These are phyloP conservation scores for Rhypophila decipiens DNA, from an alignment of 495 filamentous ascomycete species.

Conservation along the genomic window DNA sequence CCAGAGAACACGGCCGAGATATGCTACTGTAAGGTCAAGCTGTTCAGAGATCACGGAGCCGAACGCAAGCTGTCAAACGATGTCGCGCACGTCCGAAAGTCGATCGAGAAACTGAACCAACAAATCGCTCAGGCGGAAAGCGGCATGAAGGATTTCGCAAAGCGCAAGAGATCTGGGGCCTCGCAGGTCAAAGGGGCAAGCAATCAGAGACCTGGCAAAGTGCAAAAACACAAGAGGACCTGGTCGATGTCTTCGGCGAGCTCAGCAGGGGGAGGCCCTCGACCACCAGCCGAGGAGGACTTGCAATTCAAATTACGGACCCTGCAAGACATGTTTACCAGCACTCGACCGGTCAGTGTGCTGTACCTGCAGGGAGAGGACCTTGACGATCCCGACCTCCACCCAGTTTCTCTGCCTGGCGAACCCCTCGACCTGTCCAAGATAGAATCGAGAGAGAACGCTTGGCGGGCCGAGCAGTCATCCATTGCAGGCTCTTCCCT, in stretches of 20 bases:
- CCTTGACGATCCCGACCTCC: slow-evolving; percentile 80
- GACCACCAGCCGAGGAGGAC: slow-evolving; percentile 76
- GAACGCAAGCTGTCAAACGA: slow-evolving; percentile 95
- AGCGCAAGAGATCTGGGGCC: slow-evolving; percentile 69
- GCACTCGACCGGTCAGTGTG: slow-evolving; percentile 76
- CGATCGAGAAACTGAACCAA: slow-evolving; percentile 88
- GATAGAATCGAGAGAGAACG: slow-evolving; percentile 48
- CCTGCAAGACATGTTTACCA: slow-evolving; percentile 94
- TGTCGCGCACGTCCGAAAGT: slow-evolving; percentile 85
- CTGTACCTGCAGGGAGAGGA: slow-evolving; percentile 79
- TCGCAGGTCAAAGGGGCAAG: slow-evolving; percentile 44
- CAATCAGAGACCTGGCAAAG: slow-evolving; percentile 61
- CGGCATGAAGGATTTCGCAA: slow-evolving; percentile 81
- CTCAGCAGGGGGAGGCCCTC: slow-evolving; percentile 51
- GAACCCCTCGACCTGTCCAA: slow-evolving; percentile 56
- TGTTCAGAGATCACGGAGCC: slow-evolving; percentile 94
- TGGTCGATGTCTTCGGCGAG: slow-evolving; percentile 94
- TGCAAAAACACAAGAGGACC: slow-evolving; percentile 82
- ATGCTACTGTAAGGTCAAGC: slow-evolving; percentile 90
- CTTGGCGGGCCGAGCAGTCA: slow-evolving; percentile 53
- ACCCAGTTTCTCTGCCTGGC: slow-evolving; percentile 70
- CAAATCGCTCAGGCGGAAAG: slow-evolving; percentile 84
- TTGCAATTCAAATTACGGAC: slow-evolving; percentile 75
- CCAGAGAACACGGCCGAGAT: slow-evolving; percentile 54
- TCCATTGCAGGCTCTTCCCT: slow-evolving; percentile 51